Percentiles rank a stretch among this genome's conserved stretches.
phyloP scores from a whole-genome alignment of 768 basidiomycete genomes.

The Hirschioporus abietinus region DNA sequence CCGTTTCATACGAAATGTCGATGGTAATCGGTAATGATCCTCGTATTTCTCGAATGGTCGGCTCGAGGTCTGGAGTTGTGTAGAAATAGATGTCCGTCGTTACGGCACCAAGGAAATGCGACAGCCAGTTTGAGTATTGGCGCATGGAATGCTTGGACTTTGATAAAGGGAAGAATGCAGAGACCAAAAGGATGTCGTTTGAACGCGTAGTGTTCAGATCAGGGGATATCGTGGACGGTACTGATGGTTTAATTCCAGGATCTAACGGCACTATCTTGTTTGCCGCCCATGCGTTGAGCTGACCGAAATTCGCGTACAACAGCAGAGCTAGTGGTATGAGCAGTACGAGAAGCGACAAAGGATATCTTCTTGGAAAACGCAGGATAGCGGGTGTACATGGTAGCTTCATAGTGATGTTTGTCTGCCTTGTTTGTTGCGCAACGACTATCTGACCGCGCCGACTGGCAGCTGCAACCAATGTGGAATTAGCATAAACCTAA shows the following conservation, averaged over 20 bases:
- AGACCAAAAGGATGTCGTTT: constrained; percentile 40
- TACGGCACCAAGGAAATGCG: constrained; percentile 36
- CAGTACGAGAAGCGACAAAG: constrained; percentile 5
- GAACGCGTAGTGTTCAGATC: neutral
- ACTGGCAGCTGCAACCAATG: neutral
- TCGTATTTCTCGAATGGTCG: constrained; percentile 27
- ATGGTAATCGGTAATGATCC: constrained; percentile 32
- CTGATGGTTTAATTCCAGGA: neutral
- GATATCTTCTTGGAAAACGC: constrained; percentile 7
- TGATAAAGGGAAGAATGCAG: constrained; percentile 47
- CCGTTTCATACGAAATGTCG: constrained; percentile 39
- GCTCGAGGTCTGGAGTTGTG: constrained; percentile 35
- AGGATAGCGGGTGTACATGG: constrained; percentile 5
- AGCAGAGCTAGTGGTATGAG: constrained; percentile 6
- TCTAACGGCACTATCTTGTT: neutral
- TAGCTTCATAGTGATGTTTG: neutral
- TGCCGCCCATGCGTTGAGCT: neutral
- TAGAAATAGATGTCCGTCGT: constrained; percentile 52
- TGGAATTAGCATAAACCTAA: neutral
- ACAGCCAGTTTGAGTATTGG: constrained; percentile 43
- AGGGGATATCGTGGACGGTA: neutral
- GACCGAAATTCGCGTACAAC: constrained; percentile 4
- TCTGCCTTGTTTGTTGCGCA: neutral
- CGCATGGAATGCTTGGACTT: constrained; percentile 43
- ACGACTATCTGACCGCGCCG: neutral